Conservation (phyloP, 2,329 filamentous ascomycete species). For the Chaetomium sp. region DNA sequence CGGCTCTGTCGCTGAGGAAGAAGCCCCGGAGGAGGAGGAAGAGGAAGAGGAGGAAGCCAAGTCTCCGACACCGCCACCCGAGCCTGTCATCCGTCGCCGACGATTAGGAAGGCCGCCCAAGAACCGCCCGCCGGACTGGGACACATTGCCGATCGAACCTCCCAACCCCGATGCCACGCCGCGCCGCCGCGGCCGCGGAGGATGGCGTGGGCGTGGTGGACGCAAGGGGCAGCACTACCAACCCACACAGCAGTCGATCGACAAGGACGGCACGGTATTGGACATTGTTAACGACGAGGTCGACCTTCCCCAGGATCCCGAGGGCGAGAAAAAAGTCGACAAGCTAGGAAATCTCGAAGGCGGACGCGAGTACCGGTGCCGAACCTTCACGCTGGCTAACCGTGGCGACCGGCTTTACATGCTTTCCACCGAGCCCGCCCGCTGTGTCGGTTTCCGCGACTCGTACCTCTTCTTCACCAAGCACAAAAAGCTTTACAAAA, state of each 20-base stretch:
- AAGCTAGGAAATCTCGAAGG: conserved; percentile 80
- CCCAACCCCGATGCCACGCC: conserved; percentile 59
- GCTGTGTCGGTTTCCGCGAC: conserved; percentile 95
- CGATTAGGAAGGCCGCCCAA: conserved; percentile 85
- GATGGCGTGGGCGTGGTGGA: conserved; percentile 69
- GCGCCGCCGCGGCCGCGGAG: conserved; percentile 66
- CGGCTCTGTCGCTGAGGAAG: conserved; percentile 44
- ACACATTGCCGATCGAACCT: conserved; percentile 58
- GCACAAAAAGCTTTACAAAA: conserved; percentile 94
- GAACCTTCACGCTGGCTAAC: conserved; percentile 87
- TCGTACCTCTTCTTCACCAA: conserved; percentile 99
- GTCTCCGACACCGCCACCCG: conserved; percentile 59
- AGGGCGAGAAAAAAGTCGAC: conserved; percentile 92
- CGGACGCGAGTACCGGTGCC: conserved; percentile 89
- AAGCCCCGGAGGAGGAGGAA: conserved; percentile 46
- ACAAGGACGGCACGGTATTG: conserved; percentile 90
- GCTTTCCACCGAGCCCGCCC: conserved; percentile 95
- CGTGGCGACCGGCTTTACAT: conserved; percentile 90
- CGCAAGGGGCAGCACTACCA: conserved; percentile 69
- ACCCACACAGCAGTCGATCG: conserved; percentile 82
- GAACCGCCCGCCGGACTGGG: conserved; percentile 79
- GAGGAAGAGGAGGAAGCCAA: conserved; percentile 48
- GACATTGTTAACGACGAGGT: conserved; percentile 93
- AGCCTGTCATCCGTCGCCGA: conserved; percentile 69
- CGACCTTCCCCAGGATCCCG: conserved; percentile 79